These are phyloP conservation scores for Dipteronia sinensis DNA, from an alignment of 345 rosid species.

Conservation along the genomic window DNA sequence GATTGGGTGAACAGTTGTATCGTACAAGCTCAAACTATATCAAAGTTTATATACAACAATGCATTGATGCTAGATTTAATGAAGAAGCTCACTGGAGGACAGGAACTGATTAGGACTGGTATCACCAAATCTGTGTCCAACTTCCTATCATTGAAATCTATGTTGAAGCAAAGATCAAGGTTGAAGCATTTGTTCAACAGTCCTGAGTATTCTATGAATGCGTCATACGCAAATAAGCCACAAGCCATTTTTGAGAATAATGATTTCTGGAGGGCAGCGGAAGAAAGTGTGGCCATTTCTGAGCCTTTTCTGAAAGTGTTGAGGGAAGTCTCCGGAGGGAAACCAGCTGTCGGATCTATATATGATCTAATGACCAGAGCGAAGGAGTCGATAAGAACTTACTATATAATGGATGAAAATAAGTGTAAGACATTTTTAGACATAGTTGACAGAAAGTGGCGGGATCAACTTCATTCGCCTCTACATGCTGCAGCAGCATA, in stretches of 20 bases:
- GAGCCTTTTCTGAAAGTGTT: constrained; percentile 82
- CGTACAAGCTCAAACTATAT: constrained; percentile 65
- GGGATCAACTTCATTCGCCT: constrained; percentile 82
- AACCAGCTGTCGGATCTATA: constrained; percentile 72
- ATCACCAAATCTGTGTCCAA: constrained; percentile 69
- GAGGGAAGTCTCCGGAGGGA: constrained; percentile 86
- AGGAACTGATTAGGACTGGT: constrained; percentile 73
- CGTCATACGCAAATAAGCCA: constrained; percentile 59
- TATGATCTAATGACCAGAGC: constrained; percentile 86
- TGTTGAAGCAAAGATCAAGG: constrained; percentile 70
- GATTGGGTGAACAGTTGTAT: constrained; percentile 89
- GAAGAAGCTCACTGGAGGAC: constrained; percentile 72
- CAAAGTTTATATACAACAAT: constrained; percentile 73
- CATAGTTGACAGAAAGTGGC: constrained; percentile 77
- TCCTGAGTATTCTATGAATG: constrained; percentile 59
- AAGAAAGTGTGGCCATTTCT: constrained; percentile 83
- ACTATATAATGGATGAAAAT: constrained; percentile 84
- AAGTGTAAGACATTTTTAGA: constrained; percentile 79
- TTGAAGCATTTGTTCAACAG: constrained; percentile 76
- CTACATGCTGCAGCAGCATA: constrained; percentile 87
- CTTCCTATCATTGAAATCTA: constrained; percentile 71
- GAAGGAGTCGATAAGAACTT: constrained; percentile 81
- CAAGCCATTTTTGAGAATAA: constrained; percentile 65
- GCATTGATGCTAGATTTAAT: constrained; percentile 67
- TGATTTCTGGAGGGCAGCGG: constrained; percentile 83